Base-by-base conservation (phyloP, 139 green algal species). In the Helicosporidium sp. region DNA sequence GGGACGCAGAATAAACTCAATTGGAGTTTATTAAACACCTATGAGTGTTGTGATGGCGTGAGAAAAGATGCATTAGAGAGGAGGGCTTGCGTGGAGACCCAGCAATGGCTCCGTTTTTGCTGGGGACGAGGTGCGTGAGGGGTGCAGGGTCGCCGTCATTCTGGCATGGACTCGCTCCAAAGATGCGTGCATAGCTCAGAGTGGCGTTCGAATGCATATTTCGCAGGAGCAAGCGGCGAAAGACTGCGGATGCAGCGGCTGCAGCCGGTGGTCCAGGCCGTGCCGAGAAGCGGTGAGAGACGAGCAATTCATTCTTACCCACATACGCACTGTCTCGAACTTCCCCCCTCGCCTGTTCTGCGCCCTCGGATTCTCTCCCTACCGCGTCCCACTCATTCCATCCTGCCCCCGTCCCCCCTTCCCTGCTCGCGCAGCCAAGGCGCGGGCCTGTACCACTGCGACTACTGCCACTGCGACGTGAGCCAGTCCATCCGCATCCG, bases 401-500 rank as follows among this genome's bases (percentile, higher is more conserved):
- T 19, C 7, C 17, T 19, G 18, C 17, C 24, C 41, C 19, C 12
- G 10, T 13, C 10, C 10, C 31, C 31, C 31, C 31, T 37, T 13
- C 31, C 31, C 31, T 37, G 10, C 31, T 37, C 31, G 10, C 10
- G 31, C 10, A 37, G 6, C 49, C n/a, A n/a, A n/a, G 52, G 59
- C 61, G 78, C 70, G 50, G 64, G 68, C 2, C 64, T 92, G 17
- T 96, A 86, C 55, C 80, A 94, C 62, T 96, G 87, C 69, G 87
- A 93, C 60, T 89, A 93, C 69, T 96, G 87, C 65, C 58, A 78
- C 23, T 79, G 74, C 41, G 87, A 97, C 60, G 83, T 96, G 42
- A 78, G 55, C 16, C 58, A 72, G 22, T 61, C 53, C 7, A 65
- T 93, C 26, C 78, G 84, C 42, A 91, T 97, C 46, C 93, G 91